Conservation (phyloP, 2,329 filamentous ascomycete genomes). For the Sordariomycetes sp. region DNA sequence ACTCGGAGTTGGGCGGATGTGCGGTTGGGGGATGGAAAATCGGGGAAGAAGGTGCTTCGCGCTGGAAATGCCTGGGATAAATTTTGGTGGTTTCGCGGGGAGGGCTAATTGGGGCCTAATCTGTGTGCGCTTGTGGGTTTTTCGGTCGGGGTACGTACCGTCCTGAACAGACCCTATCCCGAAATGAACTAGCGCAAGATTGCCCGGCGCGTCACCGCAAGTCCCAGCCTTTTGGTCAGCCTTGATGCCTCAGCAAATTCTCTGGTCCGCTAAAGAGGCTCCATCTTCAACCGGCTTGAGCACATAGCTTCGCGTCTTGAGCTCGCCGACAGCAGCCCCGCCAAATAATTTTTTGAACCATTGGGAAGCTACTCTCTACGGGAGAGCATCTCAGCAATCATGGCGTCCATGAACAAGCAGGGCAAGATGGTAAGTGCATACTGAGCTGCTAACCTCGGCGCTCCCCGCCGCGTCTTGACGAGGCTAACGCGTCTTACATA, state of each 20-base stretch:
- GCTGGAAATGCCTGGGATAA: neutral
- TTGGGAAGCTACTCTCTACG: slow-evolving; percentile 1
- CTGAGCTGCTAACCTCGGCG: neutral
- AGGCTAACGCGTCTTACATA: slow-evolving; percentile 17
- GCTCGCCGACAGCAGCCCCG: neutral
- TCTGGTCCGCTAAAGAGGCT: neutral
- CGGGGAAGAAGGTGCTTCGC: neutral
- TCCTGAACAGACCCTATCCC: neutral
- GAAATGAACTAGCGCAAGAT: neutral
- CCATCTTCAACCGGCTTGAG: neutral
- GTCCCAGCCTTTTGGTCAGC: slow-evolving; percentile 2
- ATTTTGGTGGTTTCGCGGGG: slow-evolving; percentile 3
- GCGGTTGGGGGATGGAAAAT: neutral
- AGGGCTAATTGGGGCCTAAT: neutral
- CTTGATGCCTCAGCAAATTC: slow-evolving; percentile 3
- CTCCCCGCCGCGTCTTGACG: slow-evolving; percentile 12
- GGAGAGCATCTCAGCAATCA: slow-evolving; percentile 24
- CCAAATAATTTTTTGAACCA: slow-evolving; percentile 18
- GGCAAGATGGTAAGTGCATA: slow-evolving; percentile 91
- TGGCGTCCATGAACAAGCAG: slow-evolving; percentile 69
- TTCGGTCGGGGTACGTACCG: slow-evolving; percentile 1
- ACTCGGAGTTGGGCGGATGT: slow-evolving; percentile 1
- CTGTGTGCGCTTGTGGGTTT: neutral
- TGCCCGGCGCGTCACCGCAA: neutral
- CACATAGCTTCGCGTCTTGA: slow-evolving; percentile 1